Base-by-base conservation (phyloP, 768 basidiomycete genomes). In the Pisolithus sp. region DNA sequence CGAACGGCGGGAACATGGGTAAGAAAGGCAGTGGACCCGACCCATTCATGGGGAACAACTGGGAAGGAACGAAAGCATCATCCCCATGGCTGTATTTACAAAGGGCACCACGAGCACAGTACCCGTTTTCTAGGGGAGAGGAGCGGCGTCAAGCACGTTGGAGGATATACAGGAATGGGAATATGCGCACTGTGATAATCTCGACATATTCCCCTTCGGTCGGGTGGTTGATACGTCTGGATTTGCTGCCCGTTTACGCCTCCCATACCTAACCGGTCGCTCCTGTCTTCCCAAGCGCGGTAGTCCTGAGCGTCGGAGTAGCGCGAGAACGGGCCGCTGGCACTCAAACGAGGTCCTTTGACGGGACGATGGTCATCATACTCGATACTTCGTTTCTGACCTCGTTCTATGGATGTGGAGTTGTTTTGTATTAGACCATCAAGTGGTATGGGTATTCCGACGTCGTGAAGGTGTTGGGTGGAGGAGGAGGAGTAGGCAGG, bases 41-140 rank as follows among this genome's bases (percentile, higher is more conserved):
- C 41, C 75, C 59, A 31, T 73, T 73, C 73, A 82, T 74, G 26
- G 80, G 74, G 59, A 83, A 86, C 28, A 90, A 64, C 56, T 82
- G 83, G 0, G 77, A 79, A 0, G 87, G 89, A 8, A 89, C 73
- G 46, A 89, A 82, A 28, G 90, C 88, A 63, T 94, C 90, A 2
- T 91, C 89, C 36, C 89, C 92, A 60, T 98, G 94, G 54, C 89
- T 92, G 69, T 82, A 97, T 64, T 91, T 93, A 76, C 94, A 98
- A 54, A 79, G 78, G 18, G 80, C 84, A 44, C 94, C 94, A 30
- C 93, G 82, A 38, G 89, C 81, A 60, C 94, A 98, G 70, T 85
- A 96, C 1, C 94, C 94, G 53, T 84, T 84, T 63, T 94, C 94
- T 97, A 15, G 30, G 10, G 58, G 7, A 46, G 8, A 54, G 42